Base-by-base conservation (phyloP, 768 basidiomycete species). In the Russula foetens region DNA sequence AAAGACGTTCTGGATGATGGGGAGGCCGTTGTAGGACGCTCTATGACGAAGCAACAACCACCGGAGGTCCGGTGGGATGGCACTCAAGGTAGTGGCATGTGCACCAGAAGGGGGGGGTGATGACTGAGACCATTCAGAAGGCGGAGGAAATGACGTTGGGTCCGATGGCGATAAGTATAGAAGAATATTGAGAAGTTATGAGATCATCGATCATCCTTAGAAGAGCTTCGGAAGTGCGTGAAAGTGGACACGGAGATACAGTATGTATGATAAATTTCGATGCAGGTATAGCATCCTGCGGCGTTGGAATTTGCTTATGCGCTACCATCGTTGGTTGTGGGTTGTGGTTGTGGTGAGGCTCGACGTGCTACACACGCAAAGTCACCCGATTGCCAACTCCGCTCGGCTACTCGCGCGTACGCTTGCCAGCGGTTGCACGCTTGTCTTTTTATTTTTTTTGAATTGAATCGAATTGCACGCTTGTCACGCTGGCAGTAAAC, bases 201-300 rank as follows among this genome's bases (percentile, higher is more conserved):
- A 78, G 66, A 43, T 76, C 71, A 56, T 77, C 75, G 15, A 71
- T 69, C 31, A 67, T 63, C 24, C 65, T 63, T 50, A 65, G 58
- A 44, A 62, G 29, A 47, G 66, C n/a, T 15, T n/a, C 28, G 50
- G 67, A 19, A 19, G 51, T 24, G 53, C 56, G 47, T 15, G 56
- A 41, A 5, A 48, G 46, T 46, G 41, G 65, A 29, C 41, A 3
- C 11, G 12, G 46, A 35, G 53, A 26, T n/a, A 44, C n/a, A n/a
- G n/a, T n/a, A n/a, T n/a, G n/a, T n/a, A n/a, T n/a, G n/a, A n/a
- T n/a, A n/a, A n/a, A n/a, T n/a, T n/a, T n/a, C n/a, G n/a, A n/a
- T n/a, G n/a, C n/a, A n/a, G n/a, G n/a, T n/a, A n/a, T n/a, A n/a
- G n/a, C n/a, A n/a, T n/a, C n/a, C n/a, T n/a, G n/a, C n/a, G n/a